Base-by-base conservation (phyloP, 371 early-diverging fungal genomes). In the Dinochytrium kinnereticum region DNA sequence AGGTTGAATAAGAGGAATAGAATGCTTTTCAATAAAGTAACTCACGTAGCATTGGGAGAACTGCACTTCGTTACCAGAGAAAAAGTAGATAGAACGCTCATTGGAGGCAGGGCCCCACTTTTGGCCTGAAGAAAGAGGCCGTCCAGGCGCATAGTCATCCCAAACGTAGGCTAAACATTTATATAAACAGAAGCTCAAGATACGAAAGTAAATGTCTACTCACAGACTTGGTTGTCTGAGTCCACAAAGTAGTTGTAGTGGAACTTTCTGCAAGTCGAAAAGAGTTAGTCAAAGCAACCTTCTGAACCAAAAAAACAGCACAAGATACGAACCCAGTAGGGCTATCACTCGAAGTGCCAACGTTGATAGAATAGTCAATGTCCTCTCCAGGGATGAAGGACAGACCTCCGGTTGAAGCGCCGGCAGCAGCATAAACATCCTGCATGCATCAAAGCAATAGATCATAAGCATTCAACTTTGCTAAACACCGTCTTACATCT, bases 1-100 rank as follows among this genome's bases (percentile, higher is more conserved):
- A n/a, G n/a, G n/a, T n/a, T n/a, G n/a, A n/a, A n/a, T 13, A 5
- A 26, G n/a, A 24, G 55, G 5, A 26, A 26, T 26, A 7, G 55
- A 21, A 5, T 21, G 5, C 55, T 53, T 13, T 21, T 44, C 49
- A 24, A 13, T 26, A 53, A n/a, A 21, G 26, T 13, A 5, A n/a
- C 55, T 53, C 26, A 53, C 55, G 55, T 15, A 53, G 55, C 55
- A 53, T 26, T 53, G 55, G 26, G 55, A 53, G 26, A 53, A 53
- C 13, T 13, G n/a, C 5, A 7, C 24, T 26, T 53, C 55, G 55
- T 53, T 53, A 5, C 55, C 55, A 26, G 13, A 26, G 55, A 53
- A 53, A 24, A 53, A 26, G 55, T 15, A 53, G 55, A 53, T 53
- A 5, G 13, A 26, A 15, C 55, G 55, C 5, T 53, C 55, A n/a